Conservation (phyloP, 73 alveolate species). For the Stentor coeruleus region DNA sequence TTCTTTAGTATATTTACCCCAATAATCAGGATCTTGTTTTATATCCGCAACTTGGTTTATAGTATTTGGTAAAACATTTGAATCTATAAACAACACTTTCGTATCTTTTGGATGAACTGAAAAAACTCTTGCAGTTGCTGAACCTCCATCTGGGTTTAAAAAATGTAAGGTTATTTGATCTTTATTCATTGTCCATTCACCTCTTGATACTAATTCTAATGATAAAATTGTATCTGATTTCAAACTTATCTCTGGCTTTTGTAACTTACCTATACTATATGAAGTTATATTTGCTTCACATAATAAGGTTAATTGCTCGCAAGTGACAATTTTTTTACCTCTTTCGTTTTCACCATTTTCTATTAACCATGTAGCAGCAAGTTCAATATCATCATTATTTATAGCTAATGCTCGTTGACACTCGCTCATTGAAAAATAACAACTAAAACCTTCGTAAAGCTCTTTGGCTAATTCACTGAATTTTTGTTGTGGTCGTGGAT, state of each 20-base stretch:
- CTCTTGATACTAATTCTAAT: constrained; percentile 53
- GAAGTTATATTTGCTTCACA: constrained; percentile 54
- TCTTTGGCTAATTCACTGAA: constrained; percentile 42
- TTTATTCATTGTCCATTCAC: constrained; percentile 68
- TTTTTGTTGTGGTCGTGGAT: constrained; percentile 28
- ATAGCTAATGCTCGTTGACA: constrained; percentile 64
- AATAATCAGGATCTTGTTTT: constrained; percentile 1
- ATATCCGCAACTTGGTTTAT: constrained; percentile 10
- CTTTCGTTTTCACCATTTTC: constrained; percentile 78
- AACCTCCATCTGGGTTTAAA: constrained; percentile 28
- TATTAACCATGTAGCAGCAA: constrained; percentile 73
- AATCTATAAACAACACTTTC: constrained; percentile 31
- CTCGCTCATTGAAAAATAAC: constrained; percentile 63
- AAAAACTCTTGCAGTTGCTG: constrained; percentile 51
- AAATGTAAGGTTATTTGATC: constrained; percentile 57
- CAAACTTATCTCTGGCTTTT: constrained; percentile 63
- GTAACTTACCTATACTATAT: constrained; percentile 45
- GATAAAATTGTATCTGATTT: constrained; percentile 64
- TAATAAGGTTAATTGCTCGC: constrained; percentile 42
- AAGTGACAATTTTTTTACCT: constrained; percentile 52
- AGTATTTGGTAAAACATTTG: constrained; percentile 23
- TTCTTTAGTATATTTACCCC: neutral
- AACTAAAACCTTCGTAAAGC: constrained; percentile 54
- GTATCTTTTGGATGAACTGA: constrained; percentile 51
- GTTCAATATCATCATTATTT: constrained; percentile 56